A percentile compares a stretch with the other conserved stretches of the same genome.
Evolutionary conservation across 116 monocot genomes (phyloP).

Genomic region (Papilionanthe hybrid): DNA sequence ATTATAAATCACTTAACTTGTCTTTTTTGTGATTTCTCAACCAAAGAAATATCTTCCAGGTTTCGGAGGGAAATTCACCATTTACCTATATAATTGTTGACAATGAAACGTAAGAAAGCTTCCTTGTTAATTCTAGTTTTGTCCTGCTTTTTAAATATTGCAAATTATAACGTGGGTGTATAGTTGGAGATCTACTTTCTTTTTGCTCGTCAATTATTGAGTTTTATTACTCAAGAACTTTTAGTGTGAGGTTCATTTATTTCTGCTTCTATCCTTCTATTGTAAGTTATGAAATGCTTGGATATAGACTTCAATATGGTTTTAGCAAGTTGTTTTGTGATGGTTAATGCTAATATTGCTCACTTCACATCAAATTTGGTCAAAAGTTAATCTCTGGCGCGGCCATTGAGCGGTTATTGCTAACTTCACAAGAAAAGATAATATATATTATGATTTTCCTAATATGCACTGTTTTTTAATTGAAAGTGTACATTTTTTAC

Average conservation of each 20-base stretch:
- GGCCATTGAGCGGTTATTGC: too few species aligned
- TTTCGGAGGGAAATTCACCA: conserved; percentile 85
- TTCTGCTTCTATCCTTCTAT: neutral
- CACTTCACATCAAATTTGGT: too few species aligned
- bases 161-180: neutral
- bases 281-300: neutral
- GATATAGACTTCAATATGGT: neutral
- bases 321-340: neutral
- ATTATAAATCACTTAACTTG: neutral
- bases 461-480: neutral
- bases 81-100: conserved; percentile 98
- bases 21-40: neutral
- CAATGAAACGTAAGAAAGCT: conserved; percentile 63
- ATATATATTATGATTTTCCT: neutral
- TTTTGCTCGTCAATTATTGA: neutral
- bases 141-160: neutral
- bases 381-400: too few species aligned
- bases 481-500: neutral
- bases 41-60: conserved; percentile 36
- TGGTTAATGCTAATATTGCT: neutral
- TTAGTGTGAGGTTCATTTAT: neutral
- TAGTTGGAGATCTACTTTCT: neutral
- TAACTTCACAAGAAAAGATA: too few species aligned
- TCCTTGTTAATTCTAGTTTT: neutral
- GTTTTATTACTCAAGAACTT: neutral